A percentile compares a stretch with the other conserved stretches of the same genome.
Conservation (phyloP, 768 basidiomycete genomes). For the Tricholoma sp. region DNA sequence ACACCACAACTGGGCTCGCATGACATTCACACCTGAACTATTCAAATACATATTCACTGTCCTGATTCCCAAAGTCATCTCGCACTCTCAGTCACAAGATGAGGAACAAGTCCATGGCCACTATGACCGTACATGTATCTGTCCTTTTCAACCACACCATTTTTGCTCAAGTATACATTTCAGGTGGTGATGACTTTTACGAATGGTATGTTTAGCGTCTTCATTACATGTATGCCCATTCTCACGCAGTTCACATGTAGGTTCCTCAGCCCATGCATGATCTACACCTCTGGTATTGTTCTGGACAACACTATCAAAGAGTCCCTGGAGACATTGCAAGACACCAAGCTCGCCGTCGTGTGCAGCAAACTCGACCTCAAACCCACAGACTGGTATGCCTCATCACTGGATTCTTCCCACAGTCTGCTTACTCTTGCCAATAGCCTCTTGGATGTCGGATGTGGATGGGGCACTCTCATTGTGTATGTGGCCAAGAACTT, state of each 20-base stretch:
- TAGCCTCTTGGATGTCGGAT: conserved; percentile 78
- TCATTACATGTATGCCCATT: background rate
- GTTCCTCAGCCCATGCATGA: conserved; percentile 95
- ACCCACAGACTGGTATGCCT: conserved; percentile 63
- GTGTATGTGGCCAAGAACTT: conserved; percentile 97
- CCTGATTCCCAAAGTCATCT: conserved; percentile 89
- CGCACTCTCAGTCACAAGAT: conserved; percentile 89
- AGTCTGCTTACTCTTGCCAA: background rate
- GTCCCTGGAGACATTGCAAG: conserved; percentile 91
- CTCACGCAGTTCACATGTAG: conserved; percentile 27
- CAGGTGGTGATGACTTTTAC: conserved; percentile 95
- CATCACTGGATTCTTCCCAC: background rate
- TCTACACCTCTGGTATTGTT: conserved; percentile 94
- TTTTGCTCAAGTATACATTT: background rate
- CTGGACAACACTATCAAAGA: conserved; percentile 62
- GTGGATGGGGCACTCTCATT: conserved; percentile 95
- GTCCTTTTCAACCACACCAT: conserved; percentile 1
- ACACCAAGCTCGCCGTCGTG: conserved; percentile 94
- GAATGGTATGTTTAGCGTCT: conserved; percentile 52
- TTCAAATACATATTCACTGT: conserved; percentile 90
- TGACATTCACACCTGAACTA: conserved; percentile 84
- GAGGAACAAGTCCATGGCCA: conserved; percentile 93
- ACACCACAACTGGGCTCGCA: conserved; percentile 92
- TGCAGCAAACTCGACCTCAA: conserved; percentile 92
- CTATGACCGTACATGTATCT: conserved; percentile 71